Evolutionary conservation across 2,329 filamentous ascomycete genomes (phyloP).

Genomic region (Colletotrichum incanum): DNA sequence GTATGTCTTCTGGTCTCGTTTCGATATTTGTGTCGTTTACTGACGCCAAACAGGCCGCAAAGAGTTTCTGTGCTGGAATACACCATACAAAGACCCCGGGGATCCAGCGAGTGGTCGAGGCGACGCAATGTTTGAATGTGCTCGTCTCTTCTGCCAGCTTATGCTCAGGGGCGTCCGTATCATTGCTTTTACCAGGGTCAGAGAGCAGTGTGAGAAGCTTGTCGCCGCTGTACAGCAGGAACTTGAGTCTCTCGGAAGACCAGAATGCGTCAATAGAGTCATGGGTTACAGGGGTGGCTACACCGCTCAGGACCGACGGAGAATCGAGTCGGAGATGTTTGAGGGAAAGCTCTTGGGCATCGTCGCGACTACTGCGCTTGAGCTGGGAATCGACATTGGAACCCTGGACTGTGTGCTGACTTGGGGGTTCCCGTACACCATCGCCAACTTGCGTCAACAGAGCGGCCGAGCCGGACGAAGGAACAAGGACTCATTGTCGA

Average conservation of each 20-base stretch:
- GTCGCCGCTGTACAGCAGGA: conserved; percentile 86
- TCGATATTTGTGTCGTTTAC: background rate
- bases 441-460: conserved; percentile 94
- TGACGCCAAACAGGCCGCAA: conserved; percentile 74
- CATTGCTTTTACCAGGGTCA: conserved; percentile 92
- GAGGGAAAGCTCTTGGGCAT: conserved; percentile 94
- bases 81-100: conserved; percentile 89
- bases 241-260: conserved; percentile 78
- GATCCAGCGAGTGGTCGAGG: conserved; percentile 91
- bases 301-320: conserved; percentile 88
- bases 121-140: conserved; percentile 87
- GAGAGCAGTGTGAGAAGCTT: conserved; percentile 90
- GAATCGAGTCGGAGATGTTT: conserved; percentile 97
- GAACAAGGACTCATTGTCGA: conserved; percentile 93
- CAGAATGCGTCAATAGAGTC: conserved; percentile 83
- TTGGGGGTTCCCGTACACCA: conserved; percentile 95
- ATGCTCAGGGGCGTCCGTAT: conserved; percentile 90
- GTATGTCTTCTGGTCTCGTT: conserved; percentile 4
- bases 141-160: conserved; percentile 90
- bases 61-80: conserved; percentile 98
- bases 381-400: conserved; percentile 96
- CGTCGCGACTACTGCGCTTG: conserved; percentile 92
- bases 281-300: conserved; percentile 98
- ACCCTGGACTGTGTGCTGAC: conserved; percentile 94
- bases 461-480: conserved; percentile 92